Evolutionary conservation across 176 grass and related monocot genomes (phyloP).

Genomic region (Aegilops umbellulata): DNA sequence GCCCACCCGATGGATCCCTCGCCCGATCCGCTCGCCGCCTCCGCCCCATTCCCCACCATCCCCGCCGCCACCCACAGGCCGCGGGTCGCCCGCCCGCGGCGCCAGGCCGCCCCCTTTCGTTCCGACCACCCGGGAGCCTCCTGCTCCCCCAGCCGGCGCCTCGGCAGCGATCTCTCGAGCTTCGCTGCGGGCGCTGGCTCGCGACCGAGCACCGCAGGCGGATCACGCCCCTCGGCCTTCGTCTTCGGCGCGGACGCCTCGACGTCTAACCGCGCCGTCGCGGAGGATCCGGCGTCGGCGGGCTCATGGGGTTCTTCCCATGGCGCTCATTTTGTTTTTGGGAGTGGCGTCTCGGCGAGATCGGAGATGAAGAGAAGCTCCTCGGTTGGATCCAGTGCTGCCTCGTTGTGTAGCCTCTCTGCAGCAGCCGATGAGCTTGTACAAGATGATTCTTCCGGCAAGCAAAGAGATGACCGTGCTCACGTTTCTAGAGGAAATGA

Average conservation of each 20-base stretch:
- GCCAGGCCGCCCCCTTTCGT: slow-evolving; percentile 34
- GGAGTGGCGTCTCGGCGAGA: slow-evolving; percentile 12
- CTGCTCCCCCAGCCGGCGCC: slow-evolving; percentile 1
- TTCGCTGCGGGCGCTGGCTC: background rate
- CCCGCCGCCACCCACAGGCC: slow-evolving; percentile 26
- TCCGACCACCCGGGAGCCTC: slow-evolving; percentile 34
- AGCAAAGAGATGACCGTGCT: slow-evolving; percentile 6
- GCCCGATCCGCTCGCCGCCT: slow-evolving; percentile 30
- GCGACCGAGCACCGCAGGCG: background rate
- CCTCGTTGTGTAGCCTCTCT: background rate
- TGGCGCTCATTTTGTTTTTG: slow-evolving; percentile 32
- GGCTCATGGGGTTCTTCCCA: slow-evolving; percentile 23
- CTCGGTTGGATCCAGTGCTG: slow-evolving; percentile 24
- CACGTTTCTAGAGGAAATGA: background rate
- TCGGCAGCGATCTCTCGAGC: slow-evolving; percentile 8
- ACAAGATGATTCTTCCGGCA: background rate
- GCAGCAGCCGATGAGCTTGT: background rate
- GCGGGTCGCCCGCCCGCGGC: slow-evolving; percentile 26
- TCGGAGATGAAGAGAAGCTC: slow-evolving; percentile 34
- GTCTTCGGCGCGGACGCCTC: background rate
- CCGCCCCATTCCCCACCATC: slow-evolving; percentile 53
- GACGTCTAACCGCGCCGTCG: background rate
- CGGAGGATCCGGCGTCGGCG: background rate
- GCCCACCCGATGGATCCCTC: slow-evolving; percentile 30
- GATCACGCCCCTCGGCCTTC: slow-evolving; percentile 23